A percentile compares a stretch with the other conserved stretches of the same genome.
phyloP scores from a whole-genome alignment of 768 basidiomycete genomes.

The Suillus lakei region DNA sequence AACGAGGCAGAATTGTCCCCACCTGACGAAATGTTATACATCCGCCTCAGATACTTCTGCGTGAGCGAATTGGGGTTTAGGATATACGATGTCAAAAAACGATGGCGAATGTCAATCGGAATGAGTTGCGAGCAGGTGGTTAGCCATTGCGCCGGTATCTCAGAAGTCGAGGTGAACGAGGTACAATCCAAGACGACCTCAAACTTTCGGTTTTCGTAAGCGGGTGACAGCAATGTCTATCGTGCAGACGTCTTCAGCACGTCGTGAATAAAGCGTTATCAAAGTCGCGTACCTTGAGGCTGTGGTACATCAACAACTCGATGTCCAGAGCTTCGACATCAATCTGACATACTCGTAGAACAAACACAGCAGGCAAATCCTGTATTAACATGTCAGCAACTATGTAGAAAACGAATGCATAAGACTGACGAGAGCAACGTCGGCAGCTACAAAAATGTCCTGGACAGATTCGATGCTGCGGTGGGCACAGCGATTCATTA shows the following conservation, averaged over 20 bases:
- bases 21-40: conserved; percentile 73
- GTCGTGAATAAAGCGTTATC: neutral
- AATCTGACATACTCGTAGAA: conserved; percentile 68
- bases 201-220: conserved; percentile 54
- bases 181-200: conserved; percentile 87
- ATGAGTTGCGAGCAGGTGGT: conserved; percentile 79
- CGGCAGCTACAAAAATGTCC: conserved; percentile 66
- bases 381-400: conserved; percentile 23
- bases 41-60: conserved; percentile 73
- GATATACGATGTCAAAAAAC: conserved; percentile 66
- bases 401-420: neutral
- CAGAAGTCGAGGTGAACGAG: conserved; percentile 71
- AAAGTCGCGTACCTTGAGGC: conserved; percentile 62
- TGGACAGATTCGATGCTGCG: conserved; percentile 65
- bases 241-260: neutral
- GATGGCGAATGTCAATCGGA: conserved; percentile 67
- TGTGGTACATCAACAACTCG: conserved; percentile 76
- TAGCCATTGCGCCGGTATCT: conserved; percentile 82
- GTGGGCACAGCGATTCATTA: conserved; percentile 68
- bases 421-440: conserved; percentile 47
- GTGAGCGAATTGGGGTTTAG: conserved; percentile 75
- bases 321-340: conserved; percentile 83
- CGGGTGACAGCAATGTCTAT: conserved; percentile 57
- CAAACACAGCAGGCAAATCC: conserved; percentile 56
- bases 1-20: conserved; percentile 12